These are phyloP conservation scores for Hibiscus tridactylites DNA, from an alignment of 345 rosid species.

Conservation along the genomic window DNA sequence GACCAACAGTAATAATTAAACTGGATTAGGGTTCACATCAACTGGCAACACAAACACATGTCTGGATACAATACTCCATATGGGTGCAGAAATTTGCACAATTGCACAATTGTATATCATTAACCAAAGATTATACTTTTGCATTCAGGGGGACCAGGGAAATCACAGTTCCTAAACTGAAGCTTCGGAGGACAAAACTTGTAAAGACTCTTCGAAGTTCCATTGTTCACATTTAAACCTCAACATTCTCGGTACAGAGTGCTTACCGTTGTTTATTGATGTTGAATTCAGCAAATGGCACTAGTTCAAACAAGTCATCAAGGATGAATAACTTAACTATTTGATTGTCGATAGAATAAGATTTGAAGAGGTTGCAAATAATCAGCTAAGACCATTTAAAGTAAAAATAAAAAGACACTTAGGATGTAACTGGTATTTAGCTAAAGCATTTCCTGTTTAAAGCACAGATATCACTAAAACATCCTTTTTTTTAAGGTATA, in stretches of 20 bases:
- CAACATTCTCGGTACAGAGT: background rate
- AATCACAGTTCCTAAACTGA: background rate
- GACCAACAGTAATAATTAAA: background rate
- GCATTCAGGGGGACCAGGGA: background rate
- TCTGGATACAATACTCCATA: background rate
- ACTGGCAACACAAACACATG: background rate
- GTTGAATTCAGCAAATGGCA: background rate
- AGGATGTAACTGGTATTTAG: background rate
- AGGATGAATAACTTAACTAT: background rate
- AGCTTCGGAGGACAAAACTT: background rate
- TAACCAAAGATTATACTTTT: background rate
- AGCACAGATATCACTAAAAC: too few species aligned
- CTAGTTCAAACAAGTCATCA: background rate
- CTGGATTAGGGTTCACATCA: background rate
- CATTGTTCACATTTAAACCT: background rate
- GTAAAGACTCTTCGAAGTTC: background rate
- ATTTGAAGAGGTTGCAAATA: background rate
- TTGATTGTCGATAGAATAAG: background rate
- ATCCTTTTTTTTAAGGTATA: too few species aligned
- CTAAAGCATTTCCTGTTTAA: background rate
- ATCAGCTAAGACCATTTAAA: background rate
- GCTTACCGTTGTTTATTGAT: background rate
- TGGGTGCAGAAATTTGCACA: too few species aligned
- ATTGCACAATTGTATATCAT: background rate
- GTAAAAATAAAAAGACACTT: background rate